Conservation (phyloP, 371 early-diverging fungal genomes). For the Saksenaea oblongispora region DNA sequence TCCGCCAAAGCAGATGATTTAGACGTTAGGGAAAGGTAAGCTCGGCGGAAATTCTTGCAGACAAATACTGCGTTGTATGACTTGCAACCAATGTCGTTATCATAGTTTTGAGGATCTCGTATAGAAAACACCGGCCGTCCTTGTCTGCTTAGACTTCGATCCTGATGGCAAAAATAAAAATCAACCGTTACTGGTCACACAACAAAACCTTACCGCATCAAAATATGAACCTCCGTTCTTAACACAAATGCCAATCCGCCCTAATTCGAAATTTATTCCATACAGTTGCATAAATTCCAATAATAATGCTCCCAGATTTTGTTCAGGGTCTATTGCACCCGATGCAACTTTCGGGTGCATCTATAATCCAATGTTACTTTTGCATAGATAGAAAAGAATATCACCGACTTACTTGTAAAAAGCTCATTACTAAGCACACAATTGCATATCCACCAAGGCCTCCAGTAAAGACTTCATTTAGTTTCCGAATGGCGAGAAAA, state of each 20-base stretch:
- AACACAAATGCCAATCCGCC: constrained; percentile 69
- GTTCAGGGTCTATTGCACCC: constrained; percentile 60
- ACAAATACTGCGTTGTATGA: constrained; percentile 29
- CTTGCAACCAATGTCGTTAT: constrained; percentile 61
- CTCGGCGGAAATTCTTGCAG: constrained; percentile 19
- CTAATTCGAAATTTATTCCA: constrained; percentile 79
- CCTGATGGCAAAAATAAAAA: background rate
- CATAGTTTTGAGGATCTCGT: constrained; percentile 61
- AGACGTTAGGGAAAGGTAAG: constrained; percentile 22
- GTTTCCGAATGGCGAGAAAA: constrained; percentile 67
- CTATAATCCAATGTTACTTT: constrained; percentile 20
- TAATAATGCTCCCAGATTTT: constrained; percentile 91
- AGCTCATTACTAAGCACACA: constrained; percentile 80
- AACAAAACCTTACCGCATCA: constrained; percentile 40
- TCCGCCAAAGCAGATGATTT: constrained; percentile 20
- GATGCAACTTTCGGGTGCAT: constrained; percentile 83
- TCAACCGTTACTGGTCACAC: background rate
- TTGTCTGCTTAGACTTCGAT: constrained; percentile 4
- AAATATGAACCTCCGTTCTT: constrained; percentile 61
- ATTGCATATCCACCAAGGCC: constrained; percentile 95
- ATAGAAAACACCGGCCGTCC: constrained; percentile 44
- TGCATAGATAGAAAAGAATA: background rate
- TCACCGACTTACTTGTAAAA: constrained; percentile 64
- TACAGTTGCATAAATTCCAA: constrained; percentile 96
- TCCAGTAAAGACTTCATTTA: constrained; percentile 93